Percentiles rank a stretch among this genome's conserved stretches.
Evolutionary conservation across 176 grass and related monocot genomes (phyloP).

Genomic region (Sorghum bicolor): Sorghum_bicolor_NCBIv3 NC_012871.2:69439001-69439500

Average conservation of each 20-base stretch:
- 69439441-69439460: neutral
- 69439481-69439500: conserved; percentile 18
- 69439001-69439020: conserved; percentile 97
- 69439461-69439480: conserved; percentile 19
- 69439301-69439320: neutral
- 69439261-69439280: neutral
- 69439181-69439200: conserved; percentile 88
- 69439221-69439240: conserved; percentile 97
- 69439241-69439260: conserved; percentile 92
- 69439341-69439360: neutral
- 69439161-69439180: conserved; percentile 80
- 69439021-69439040: conserved; percentile 95
- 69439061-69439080: conserved; percentile 98
- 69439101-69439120: neutral
- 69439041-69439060: conserved; percentile 80
- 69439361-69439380: neutral
- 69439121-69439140: neutral
- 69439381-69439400: neutral
- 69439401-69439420: conserved; percentile 59
- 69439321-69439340: neutral
- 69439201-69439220: conserved; percentile 93
- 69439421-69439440: conserved; percentile 7
- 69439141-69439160: conserved; percentile 16
- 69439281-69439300: neutral
- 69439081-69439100: neutral